Percentiles rank a stretch among this genome's conserved stretches.
Evolutionary conservation across 2,329 filamentous ascomycete genomes (phyloP).

Genomic region (Fusarium lyarnte): DNA sequence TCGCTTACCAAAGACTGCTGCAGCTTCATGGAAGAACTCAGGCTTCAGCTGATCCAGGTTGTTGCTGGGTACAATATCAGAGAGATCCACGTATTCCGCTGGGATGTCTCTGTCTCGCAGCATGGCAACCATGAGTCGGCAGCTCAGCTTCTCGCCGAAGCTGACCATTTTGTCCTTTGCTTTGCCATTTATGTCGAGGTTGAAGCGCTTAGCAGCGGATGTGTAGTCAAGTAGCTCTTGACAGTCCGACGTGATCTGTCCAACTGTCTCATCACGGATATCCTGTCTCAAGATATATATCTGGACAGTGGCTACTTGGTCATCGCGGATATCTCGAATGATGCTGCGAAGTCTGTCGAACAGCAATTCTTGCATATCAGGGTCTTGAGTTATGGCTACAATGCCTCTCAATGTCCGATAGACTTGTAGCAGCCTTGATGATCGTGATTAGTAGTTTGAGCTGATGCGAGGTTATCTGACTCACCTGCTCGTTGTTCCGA

Average conservation of each 20-base stretch:
- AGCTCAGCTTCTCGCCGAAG: neutral
- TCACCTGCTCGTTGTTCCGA: neutral
- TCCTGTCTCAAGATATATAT: neutral
- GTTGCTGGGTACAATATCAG: neutral
- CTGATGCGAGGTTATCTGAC: neutral
- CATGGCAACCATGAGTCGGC: neutral
- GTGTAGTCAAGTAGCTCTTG: neutral
- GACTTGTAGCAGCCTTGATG: neutral
- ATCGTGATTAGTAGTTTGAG: neutral
- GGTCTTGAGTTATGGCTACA: neutral
- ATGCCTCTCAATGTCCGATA: neutral
- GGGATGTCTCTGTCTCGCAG: neutral
- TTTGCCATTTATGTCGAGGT: neutral
- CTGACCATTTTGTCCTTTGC: neutral
- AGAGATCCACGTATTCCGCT: neutral
- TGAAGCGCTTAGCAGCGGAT: neutral
- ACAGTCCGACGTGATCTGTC: neutral
- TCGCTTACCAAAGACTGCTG: neutral
- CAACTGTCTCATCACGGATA: neutral
- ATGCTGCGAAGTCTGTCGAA: neutral
- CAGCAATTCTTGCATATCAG: neutral
- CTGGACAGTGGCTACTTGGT: neutral
- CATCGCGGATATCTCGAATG: neutral
- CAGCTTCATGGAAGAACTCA: neutral
- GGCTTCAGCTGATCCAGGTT: neutral